Evolutionary conservation across 1,284 basidiomycete species (phyloP).

Genomic region (Tranzscheliella williamsii): DNA sequence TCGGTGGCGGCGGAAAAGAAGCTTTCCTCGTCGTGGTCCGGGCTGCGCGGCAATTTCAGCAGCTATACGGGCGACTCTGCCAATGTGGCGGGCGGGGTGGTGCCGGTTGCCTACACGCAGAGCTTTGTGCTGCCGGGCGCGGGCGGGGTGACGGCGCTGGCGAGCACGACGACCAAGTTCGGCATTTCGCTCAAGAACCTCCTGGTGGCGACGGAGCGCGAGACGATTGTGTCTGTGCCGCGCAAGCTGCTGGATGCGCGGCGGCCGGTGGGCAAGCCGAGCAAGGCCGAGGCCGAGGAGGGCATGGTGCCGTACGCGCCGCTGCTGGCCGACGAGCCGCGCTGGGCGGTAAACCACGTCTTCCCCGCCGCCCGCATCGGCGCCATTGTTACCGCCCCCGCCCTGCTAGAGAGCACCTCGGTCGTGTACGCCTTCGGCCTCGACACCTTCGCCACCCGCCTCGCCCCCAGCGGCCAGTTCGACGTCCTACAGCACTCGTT

Average conservation of each 20-base stretch:
- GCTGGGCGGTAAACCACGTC: conserved; percentile 75
- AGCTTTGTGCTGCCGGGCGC: conserved; percentile 73
- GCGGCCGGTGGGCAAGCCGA: conserved; percentile 75
- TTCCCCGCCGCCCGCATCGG: conserved; percentile 67
- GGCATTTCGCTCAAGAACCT: conserved; percentile 86
- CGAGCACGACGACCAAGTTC: conserved; percentile 73
- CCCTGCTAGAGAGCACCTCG: conserved; percentile 87
- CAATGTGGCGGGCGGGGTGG: not conserved
- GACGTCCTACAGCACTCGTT: conserved; percentile 76
- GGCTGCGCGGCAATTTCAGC: conserved; percentile 25
- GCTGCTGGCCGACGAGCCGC: conserved; percentile 73
- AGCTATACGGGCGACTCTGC: conserved; percentile 32
- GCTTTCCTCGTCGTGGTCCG: conserved; percentile 15
- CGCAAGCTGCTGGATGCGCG: conserved; percentile 80
- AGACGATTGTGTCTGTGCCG: conserved; percentile 76
- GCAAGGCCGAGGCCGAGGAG: conserved; percentile 79
- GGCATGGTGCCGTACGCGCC: conserved; percentile 83
- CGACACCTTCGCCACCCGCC: conserved; percentile 81
- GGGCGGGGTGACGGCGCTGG: conserved; percentile 68
- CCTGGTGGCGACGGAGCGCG: conserved; percentile 79
- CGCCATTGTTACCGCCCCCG: conserved; percentile 70
- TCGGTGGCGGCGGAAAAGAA: conserved; percentile 27
- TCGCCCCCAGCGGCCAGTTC: conserved; percentile 85
- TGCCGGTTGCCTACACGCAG: conserved; percentile 67
- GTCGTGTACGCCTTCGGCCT: conserved; percentile 83